These are phyloP conservation scores for Lanmaoa rubissima DNA, from an alignment of 768 basidiomycete genomes.

Conservation along the genomic window DNA sequence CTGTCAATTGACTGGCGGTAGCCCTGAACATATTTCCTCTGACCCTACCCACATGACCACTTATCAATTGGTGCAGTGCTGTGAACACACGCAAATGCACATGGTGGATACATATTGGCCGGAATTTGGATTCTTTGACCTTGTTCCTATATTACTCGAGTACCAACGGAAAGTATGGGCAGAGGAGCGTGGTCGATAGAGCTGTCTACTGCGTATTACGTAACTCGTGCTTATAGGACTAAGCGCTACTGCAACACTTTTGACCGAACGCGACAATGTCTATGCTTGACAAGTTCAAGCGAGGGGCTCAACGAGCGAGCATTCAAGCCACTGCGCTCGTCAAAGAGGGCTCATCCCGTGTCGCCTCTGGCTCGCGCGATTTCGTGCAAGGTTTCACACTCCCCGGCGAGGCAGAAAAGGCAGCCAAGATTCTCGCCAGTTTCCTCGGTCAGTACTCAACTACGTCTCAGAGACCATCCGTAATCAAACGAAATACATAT, in stretches of 20 bases:
- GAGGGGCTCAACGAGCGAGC: constrained; percentile 79
- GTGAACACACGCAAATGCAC: constrained; percentile 82
- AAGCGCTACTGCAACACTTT: not conserved
- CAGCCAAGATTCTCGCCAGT: constrained; percentile 84
- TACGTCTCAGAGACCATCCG: not conserved
- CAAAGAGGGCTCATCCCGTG: constrained; percentile 60
- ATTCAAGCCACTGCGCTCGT: constrained; percentile 77
- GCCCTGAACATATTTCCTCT: not conserved
- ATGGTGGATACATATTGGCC: constrained; percentile 90
- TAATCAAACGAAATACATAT: too few species aligned
- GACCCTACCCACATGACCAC: not conserved
- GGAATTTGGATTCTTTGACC: constrained; percentile 82
- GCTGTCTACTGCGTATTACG: constrained; percentile 12
- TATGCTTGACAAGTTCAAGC: constrained; percentile 78
- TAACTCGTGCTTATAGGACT: constrained; percentile 1
- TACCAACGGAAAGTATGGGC: constrained; percentile 80
- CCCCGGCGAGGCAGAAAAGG: constrained; percentile 92
- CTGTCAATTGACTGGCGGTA: not conserved
- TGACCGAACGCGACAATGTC: constrained; percentile 36
- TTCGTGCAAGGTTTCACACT: constrained; percentile 85
- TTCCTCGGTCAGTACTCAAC: constrained; percentile 69
- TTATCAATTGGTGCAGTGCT: constrained; percentile 48
- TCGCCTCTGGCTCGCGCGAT: constrained; percentile 72
- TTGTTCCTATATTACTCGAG: constrained; percentile 83
- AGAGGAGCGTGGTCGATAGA: not conserved